Percentiles rank a stretch among this genome's conserved stretches.
Conservation (phyloP, 495 filamentous ascomycete species). For the Podospora comata region DNA sequence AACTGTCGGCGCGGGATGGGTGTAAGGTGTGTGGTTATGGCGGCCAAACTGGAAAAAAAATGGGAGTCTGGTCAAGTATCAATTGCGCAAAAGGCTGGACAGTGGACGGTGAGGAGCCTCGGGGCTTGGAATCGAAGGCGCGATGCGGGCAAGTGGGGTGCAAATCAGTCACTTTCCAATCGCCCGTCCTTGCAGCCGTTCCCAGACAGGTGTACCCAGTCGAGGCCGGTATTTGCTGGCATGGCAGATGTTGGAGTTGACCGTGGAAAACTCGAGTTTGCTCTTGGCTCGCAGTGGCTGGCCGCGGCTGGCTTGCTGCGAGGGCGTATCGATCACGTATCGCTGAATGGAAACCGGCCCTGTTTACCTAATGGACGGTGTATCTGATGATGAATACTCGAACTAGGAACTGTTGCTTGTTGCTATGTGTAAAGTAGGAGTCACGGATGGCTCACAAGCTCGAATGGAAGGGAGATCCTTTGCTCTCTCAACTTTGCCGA, state of each 20-base stretch:
- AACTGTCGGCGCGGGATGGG: conserved; percentile 12
- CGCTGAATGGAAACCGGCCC: not conserved
- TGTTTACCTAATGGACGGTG: not conserved
- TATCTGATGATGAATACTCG: not conserved
- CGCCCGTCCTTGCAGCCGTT: conserved; percentile 6
- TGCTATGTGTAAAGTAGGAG: not conserved
- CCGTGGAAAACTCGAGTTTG: not conserved
- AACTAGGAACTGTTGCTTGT: not conserved
- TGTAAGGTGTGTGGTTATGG: not conserved
- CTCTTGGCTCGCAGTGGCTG: not conserved
- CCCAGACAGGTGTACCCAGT: conserved; percentile 4
- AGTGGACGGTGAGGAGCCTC: not conserved
- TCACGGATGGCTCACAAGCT: not conserved
- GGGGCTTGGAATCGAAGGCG: conserved; percentile 9
- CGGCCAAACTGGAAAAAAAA: not conserved
- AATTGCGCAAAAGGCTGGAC: not conserved
- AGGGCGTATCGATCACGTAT: not conserved
- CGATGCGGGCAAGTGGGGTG: conserved; percentile 22
- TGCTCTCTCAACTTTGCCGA: not conserved
- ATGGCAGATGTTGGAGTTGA: not conserved
- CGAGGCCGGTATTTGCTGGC: conserved; percentile 2
- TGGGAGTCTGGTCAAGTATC: not conserved
- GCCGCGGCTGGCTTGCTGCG: not conserved
- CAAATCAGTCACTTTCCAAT: conserved; percentile 13
- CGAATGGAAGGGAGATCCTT: not conserved